These are phyloP conservation scores for Mortierella hygrophila DNA, from an alignment of 192 early-diverging fungal genomes.

Conservation along the genomic window DNA sequence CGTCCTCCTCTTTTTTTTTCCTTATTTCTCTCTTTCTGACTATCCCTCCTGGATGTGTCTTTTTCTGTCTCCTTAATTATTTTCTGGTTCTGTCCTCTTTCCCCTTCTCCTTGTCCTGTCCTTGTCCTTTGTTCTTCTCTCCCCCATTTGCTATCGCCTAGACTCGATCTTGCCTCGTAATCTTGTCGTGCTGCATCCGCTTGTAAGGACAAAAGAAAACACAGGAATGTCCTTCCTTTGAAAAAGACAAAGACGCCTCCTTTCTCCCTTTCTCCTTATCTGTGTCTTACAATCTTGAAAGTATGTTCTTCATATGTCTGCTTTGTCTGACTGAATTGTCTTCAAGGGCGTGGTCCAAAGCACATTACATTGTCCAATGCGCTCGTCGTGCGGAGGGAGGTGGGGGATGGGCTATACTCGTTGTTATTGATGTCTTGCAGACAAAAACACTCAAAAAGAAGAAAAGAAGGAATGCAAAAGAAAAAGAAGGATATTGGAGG, in stretches of 20 bases:
- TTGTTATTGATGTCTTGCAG: slow-evolving; percentile 5
- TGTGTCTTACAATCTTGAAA: not conserved
- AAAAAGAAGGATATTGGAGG: not conserved
- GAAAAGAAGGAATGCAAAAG: not conserved
- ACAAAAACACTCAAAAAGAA: not conserved
- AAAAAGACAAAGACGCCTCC: not conserved
- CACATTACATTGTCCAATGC: slow-evolving; percentile 4
- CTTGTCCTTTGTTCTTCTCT: not conserved
- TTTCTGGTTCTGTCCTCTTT: not conserved
- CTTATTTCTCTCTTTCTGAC: not conserved
- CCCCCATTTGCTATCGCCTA: not conserved
- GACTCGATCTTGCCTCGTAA: not conserved
- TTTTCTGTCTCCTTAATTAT: not conserved
- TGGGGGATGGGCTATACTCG: not conserved
- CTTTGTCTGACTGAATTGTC: not conserved
- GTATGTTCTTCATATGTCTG: not conserved
- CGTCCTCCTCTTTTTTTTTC: not conserved
- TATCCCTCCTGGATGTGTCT: not conserved
- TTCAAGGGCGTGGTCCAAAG: not conserved
- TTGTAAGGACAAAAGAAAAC: not conserved
- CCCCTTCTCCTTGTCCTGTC: not conserved
- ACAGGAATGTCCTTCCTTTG: not conserved
- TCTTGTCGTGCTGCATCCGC: not conserved
- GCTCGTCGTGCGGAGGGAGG: not conserved
- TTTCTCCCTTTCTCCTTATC: not conserved